Evolutionary conservation across 2,329 filamentous ascomycete species (phyloP).

Genomic region (Aspergillus candidus): DNA sequence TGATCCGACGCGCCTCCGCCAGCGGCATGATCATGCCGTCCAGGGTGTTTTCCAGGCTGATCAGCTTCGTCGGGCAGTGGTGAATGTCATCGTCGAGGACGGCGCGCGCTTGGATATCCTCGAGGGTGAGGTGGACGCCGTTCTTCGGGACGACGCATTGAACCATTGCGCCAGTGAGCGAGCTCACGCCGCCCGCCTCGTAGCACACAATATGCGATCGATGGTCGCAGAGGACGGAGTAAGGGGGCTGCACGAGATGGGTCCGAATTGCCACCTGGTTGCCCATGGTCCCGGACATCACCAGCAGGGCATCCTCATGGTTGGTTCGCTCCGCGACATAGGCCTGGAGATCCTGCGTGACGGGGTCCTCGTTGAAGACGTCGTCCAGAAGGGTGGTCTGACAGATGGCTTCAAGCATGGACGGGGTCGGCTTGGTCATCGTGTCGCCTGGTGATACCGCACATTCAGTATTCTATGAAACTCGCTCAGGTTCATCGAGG

Average conservation of each 20-base stretch:
- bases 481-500: neutral
- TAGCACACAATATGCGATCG: slow-evolving; percentile 67
- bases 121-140: slow-evolving; percentile 65
- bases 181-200: slow-evolving; percentile 63
- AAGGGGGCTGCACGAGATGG: slow-evolving; percentile 71
- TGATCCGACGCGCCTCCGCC: slow-evolving; percentile 62
- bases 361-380: slow-evolving; percentile 73
- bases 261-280: slow-evolving; percentile 80
- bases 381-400: slow-evolving; percentile 74
- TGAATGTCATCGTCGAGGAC: slow-evolving; percentile 64
- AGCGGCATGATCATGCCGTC: slow-evolving; percentile 74
- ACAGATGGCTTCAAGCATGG: slow-evolving; percentile 76
- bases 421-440: slow-evolving; percentile 67
- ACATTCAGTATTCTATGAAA: neutral
- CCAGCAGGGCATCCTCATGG: slow-evolving; percentile 72
- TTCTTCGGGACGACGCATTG: slow-evolving; percentile 63
- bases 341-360: slow-evolving; percentile 68
- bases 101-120: slow-evolving; percentile 64
- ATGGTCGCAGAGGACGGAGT: slow-evolving; percentile 72
- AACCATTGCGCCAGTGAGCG: slow-evolving; percentile 64
- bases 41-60: slow-evolving; percentile 81
- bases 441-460: slow-evolving; percentile 50
- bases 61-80: slow-evolving; percentile 70
- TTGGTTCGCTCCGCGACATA: slow-evolving; percentile 67
- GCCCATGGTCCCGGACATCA: slow-evolving; percentile 88